phyloP scores from a whole-genome alignment of 371 early-diverging fungal species.

The Mucor irregularis region DNA sequence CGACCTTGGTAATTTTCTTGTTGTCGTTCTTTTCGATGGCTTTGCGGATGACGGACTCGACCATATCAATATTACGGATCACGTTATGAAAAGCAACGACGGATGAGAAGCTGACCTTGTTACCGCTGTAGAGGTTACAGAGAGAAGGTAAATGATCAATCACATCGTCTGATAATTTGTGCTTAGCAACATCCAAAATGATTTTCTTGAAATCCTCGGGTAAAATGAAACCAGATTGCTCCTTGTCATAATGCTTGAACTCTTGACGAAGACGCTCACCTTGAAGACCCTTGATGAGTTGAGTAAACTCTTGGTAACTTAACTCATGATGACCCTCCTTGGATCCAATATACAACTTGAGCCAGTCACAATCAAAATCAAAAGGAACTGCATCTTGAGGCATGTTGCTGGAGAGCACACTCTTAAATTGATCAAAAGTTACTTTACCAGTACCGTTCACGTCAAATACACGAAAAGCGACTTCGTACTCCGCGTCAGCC shows the following conservation, averaged over 20 bases:
- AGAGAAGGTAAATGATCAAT: slow-evolving; percentile 72
- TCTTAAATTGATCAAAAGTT: slow-evolving; percentile 68
- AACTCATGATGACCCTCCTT: slow-evolving; percentile 61
- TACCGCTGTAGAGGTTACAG: slow-evolving; percentile 57
- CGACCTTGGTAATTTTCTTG: slow-evolving; percentile 61
- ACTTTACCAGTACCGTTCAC: slow-evolving; percentile 62
- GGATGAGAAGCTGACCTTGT: slow-evolving; percentile 63
- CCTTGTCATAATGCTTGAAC: slow-evolving; percentile 73
- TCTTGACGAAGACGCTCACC: slow-evolving; percentile 80
- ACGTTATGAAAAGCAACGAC: slow-evolving; percentile 77
- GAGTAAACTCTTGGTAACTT: slow-evolving; percentile 77
- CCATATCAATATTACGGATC: slow-evolving; percentile 73
- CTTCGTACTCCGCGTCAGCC: slow-evolving; percentile 83
- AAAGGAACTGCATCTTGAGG: slow-evolving; percentile 64
- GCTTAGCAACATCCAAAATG: slow-evolving; percentile 64
- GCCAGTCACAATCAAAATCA: slow-evolving; percentile 76
- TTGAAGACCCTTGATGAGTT: slow-evolving; percentile 79
- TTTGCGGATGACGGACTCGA: slow-evolving; percentile 62
- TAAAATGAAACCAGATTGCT: slow-evolving; percentile 65
- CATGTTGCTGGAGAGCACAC: slow-evolving; percentile 61
- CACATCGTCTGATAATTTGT: slow-evolving; percentile 72
- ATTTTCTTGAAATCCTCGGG: slow-evolving; percentile 70
- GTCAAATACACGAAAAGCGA: slow-evolving; percentile 78
- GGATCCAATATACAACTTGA: slow-evolving; percentile 68
- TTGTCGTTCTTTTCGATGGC: slow-evolving; percentile 58